Percentiles rank a stretch among this genome's conserved stretches.
Evolutionary conservation across 306 rosid species (phyloP).

Genomic region (Malus sieversii): DNA sequence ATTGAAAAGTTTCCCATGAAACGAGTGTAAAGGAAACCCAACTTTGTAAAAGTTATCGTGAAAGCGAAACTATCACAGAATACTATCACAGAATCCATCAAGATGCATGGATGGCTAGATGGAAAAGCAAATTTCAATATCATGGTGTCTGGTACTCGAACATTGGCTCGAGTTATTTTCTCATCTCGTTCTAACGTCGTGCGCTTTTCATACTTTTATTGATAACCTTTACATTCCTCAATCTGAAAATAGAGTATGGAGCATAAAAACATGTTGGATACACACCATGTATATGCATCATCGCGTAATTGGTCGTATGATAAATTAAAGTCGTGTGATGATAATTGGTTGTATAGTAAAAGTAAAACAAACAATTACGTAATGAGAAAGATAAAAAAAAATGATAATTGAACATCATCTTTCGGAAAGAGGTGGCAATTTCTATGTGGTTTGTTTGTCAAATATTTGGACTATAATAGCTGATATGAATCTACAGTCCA

Average conservation of each 20-base stretch:
- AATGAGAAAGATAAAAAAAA: no score
- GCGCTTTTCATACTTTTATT: no score
- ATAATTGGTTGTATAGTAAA: no score
- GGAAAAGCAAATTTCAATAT: neutral
- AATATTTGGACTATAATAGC: neutral
- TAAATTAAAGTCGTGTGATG: no score
- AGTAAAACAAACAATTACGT: no score
- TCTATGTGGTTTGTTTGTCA: neutral
- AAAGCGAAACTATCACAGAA: neutral
- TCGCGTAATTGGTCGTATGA: neutral
- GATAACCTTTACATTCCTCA: neutral
- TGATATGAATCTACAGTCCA: neutral
- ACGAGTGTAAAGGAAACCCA: neutral
- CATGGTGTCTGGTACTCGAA: neutral
- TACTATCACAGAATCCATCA: neutral
- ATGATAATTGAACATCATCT: neutral
- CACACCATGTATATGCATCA: neutral
- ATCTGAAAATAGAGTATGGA: neutral
- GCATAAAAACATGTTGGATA: neutral
- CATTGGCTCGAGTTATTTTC: neutral
- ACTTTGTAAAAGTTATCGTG: neutral
- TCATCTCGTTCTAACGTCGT: neutral
- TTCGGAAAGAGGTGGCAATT: neutral
- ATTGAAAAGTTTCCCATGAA: no score
- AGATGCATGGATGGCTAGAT: neutral